Base-by-base conservation (phyloP, 129 eudicot genomes). In the Centaurea solstitialis region DNA sequence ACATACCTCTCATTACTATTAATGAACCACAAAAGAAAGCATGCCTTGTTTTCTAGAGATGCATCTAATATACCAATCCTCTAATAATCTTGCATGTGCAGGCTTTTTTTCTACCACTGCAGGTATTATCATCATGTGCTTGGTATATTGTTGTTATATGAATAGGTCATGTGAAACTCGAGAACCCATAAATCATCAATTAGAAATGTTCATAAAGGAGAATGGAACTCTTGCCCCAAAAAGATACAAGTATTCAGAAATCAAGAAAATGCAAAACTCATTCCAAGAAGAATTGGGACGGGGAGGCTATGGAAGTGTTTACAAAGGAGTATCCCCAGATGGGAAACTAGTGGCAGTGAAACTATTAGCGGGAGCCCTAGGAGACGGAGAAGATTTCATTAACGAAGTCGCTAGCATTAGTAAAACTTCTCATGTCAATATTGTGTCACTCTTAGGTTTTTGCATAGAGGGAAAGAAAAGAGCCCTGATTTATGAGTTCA, bases 381-480 rank as follows among this genome's bases (percentile, higher is more conserved):
- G 71, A 18, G 41, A 79, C 53, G 74, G 82, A 79, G 75, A 83
- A 69, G 90, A 79, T 43, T 87, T 79, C 12, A 76, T 85, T 15
- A 81, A 84, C 5, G 84, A 84, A 72, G 83, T 73, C 1, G 43
- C 79, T 1, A 70, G 82, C 65, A 85, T 81, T 20, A 53, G 88
- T 57, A 81, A 47, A 65, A 85, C 88, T 77, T 76, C 76, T 53
- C 88, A 75, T 57, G 76, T 70, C 67, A 76, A 80, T 24, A 15
- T 79, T 23, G 86, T 76, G 74, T 69, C 82, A 7, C 82, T 82
- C 22, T 24, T 82, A 9, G 86, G 86, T 11, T 82, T 82, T 41
- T 82, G 86, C 72, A 53, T 67, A 3, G 82, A 82, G 43, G 82
- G 82, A 38, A 78, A 76, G 9, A 82, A 82, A n/a, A 41, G 82